Base-by-base conservation (phyloP, 805 yeast genomes). In the Suhomyces canberraensis region DNA sequence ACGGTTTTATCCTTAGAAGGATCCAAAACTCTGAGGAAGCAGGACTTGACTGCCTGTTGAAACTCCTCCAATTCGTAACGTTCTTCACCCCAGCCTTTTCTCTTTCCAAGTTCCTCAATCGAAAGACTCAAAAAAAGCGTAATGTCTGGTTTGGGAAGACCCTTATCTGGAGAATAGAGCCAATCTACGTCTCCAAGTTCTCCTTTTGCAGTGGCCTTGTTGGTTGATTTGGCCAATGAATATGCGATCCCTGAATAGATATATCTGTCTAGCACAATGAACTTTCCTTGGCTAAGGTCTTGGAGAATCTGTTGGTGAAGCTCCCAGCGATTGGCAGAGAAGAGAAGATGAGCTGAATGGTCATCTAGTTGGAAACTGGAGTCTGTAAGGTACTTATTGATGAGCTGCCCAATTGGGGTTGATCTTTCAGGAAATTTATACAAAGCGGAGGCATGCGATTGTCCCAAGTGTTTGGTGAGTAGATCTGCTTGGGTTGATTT, bases 281-380 rank as follows among this genome's bases (percentile, higher is more conserved):
- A 69, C 9, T 53, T 54, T 1, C 96, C 96, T 0, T 56, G 44
- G 1, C 59, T 47, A 14, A 89, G 57, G 9, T 64, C 52, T 1
- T 52, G 38, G 8, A 61, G 53, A 4, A 93, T 78, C 3, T 58
- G 55, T 1, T 65, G 58, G 1, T 71, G 73, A 16, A 78, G 50
- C 56, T 93, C 99, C 99, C 99, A 93, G 45, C 99, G 66, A 52
- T 93, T 93, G 1, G 98, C 96, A 47, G 89, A 79, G 58, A 93
- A 93, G 22, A 93, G 64, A 16, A 93, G 66, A 60, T 93, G 99
- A 4, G 89, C 82, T 0, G 95, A 70, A 56, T 88, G 81, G 52
- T 90, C 96, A 13, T 80, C 75, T 14, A 89, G 56, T 6, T 60
- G 44, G 42, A 75, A 73, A 1, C 56, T 39, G 16, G 65, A 61